Conservation (phyloP, 805 yeast species). For the Peterozyma xylosa region DNA sequence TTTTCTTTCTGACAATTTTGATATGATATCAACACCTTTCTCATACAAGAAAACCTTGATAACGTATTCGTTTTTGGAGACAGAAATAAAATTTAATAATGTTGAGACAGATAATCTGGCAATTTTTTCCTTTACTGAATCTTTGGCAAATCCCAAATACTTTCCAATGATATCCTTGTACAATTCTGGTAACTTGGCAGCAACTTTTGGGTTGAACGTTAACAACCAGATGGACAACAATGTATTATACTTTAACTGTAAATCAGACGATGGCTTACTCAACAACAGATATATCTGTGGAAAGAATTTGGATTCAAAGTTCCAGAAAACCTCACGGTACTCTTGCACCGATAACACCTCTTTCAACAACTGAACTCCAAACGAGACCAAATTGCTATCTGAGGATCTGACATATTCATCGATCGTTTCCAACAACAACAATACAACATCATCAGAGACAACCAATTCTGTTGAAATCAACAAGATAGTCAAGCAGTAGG, state of each 20-base stretch:
- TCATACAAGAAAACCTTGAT: constrained; percentile 65
- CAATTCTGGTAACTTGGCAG: constrained; percentile 37
- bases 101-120: constrained; percentile 78
- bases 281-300: constrained; percentile 44
- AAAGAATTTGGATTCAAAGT: constrained; percentile 29
- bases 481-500: constrained; percentile 46
- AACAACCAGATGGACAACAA: constrained; percentile 79
- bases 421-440: constrained; percentile 29
- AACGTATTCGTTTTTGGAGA: constrained; percentile 32
- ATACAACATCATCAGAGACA: constrained; percentile 24
- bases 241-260: constrained; percentile 80
- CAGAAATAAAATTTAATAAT: constrained; percentile 49
- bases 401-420: constrained; percentile 21
- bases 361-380: constrained; percentile 59
- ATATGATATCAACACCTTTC: constrained; percentile 63
- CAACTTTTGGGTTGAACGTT: constrained; percentile 58
- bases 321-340: constrained; percentile 48
- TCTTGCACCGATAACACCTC: constrained; percentile 47
- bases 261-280: constrained; percentile 35
- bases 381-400: constrained; percentile 45
- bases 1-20: constrained; percentile 73
- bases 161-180: constrained; percentile 48
- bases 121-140: constrained; percentile 87
- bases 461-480: constrained; percentile 23
- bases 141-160: constrained; percentile 55